Conservation (phyloP, 345 rosid genomes). For the Litchi chinensis region DNA sequence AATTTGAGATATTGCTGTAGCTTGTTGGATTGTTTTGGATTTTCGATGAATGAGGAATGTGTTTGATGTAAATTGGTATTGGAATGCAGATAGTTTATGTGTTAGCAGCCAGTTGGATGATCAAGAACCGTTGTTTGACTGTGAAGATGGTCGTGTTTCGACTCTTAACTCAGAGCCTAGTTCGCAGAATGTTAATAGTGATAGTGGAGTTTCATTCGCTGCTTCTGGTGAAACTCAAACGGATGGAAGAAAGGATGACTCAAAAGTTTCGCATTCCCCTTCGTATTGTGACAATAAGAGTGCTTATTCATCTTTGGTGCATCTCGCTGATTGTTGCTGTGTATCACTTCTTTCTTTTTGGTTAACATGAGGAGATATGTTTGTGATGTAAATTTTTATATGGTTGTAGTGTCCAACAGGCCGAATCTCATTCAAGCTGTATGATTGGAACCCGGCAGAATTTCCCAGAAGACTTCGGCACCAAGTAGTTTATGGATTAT, state of each 20-base stretch:
- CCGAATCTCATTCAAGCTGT: constrained; percentile 95
- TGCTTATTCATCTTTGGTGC: constrained; percentile 77
- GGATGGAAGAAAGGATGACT: constrained; percentile 56
- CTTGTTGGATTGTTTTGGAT: not conserved
- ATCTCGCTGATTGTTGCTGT: constrained; percentile 33
- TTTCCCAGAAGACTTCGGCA: constrained; percentile 98
- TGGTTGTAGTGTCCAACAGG: constrained; percentile 89
- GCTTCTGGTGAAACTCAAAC: constrained; percentile 56
- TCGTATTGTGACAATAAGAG: constrained; percentile 61
- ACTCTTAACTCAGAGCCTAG: constrained; percentile 46
- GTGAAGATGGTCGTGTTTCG: constrained; percentile 59
- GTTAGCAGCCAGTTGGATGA: constrained; percentile 49
- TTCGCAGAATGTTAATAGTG: constrained; percentile 53
- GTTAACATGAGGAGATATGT: not conserved
- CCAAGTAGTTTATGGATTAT: constrained; percentile 78
- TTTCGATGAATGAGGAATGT: not conserved
- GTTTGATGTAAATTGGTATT: not conserved
- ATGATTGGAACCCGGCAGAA: constrained; percentile 99
- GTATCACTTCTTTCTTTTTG: not conserved
- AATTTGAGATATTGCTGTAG: constrained; percentile 6
- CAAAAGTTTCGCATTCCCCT: constrained; percentile 59
- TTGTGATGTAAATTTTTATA: constrained; percentile 22
- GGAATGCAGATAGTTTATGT: constrained; percentile 48
- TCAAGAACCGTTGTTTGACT: constrained; percentile 59
- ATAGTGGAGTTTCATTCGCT: constrained; percentile 51